A percentile compares a stretch with the other conserved stretches of the same genome.
Evolutionary conservation across 75 land plant genomes (phyloP).

Genomic region (Cunninghamia lanceolata): DNA sequence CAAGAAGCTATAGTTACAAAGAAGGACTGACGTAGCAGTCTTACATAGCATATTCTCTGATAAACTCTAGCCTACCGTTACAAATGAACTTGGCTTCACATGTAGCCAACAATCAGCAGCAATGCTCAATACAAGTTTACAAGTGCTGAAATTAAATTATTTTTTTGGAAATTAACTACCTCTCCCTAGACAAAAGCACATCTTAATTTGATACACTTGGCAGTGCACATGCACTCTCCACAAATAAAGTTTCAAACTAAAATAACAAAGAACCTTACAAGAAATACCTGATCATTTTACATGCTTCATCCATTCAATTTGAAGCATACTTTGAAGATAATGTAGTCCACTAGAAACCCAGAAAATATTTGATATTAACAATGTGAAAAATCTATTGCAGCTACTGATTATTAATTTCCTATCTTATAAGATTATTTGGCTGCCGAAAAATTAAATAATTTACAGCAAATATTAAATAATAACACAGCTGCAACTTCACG

Average conservation of each 20-base stretch:
- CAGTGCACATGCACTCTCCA: background rate
- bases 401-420: no score
- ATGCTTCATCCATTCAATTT: conserved; percentile 9
- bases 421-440: no score
- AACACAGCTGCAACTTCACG: no score
- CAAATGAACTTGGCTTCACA: no score
- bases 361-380: conserved; percentile 9
- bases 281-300: conserved; percentile 12
- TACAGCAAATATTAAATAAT: no score
- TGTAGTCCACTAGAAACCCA: conserved; percentile 2
- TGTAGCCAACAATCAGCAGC: no score
- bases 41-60: no score
- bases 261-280: conserved; percentile 1
- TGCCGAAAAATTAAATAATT: no score
- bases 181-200: conserved; percentile 7
- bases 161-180: background rate
- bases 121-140: conserved; percentile 13
- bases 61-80: no score
- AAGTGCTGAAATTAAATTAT: conserved; percentile 2
- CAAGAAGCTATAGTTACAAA: no score
- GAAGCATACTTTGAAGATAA: conserved; percentile 9
- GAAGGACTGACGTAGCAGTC: no score
- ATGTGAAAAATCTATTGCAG: no score
- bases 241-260: conserved; percentile 9
- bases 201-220: conserved; percentile 13